These are phyloP conservation scores for Naumovozyma baii DNA, from an alignment of 805 yeast genomes.

Conservation along the genomic window DNA sequence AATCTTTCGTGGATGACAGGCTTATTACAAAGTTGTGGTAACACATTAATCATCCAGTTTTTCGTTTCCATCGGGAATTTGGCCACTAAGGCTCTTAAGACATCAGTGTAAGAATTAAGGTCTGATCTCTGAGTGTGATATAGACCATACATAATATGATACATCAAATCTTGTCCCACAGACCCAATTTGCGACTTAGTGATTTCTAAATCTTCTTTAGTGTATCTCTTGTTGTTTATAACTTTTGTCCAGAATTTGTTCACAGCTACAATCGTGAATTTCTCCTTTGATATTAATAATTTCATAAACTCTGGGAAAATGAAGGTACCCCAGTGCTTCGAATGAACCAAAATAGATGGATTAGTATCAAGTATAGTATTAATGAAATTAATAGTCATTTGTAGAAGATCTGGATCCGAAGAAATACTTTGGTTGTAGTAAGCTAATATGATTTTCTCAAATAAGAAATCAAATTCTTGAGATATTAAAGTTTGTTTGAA, in stretches of 20 bases:
- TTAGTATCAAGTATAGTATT: slow-evolving; percentile 39
- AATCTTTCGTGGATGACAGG: slow-evolving; percentile 35
- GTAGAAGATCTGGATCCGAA: slow-evolving; percentile 52
- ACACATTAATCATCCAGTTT: slow-evolving; percentile 35
- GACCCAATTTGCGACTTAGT: slow-evolving; percentile 23
- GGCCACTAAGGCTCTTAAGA: slow-evolving; percentile 40
- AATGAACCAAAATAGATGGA: slow-evolving; percentile 40
- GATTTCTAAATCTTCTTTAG: slow-evolving; percentile 33
- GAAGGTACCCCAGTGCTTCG: slow-evolving; percentile 18
- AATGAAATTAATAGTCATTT: slow-evolving; percentile 42
- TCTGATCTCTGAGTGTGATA: slow-evolving; percentile 49
- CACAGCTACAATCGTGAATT: slow-evolving; percentile 40
- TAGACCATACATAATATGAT: slow-evolving; percentile 34
- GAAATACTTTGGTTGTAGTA: slow-evolving; percentile 30
- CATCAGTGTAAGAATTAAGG: slow-evolving; percentile 46
- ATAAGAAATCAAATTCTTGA: slow-evolving; percentile 29
- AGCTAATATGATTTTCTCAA: slow-evolving; percentile 33
- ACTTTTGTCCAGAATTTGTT: slow-evolving; percentile 46
- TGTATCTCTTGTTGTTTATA: slow-evolving; percentile 39
- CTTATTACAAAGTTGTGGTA: slow-evolving; percentile 25
- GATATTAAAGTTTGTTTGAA: slow-evolving; percentile 28
- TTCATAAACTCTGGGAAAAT: slow-evolving; percentile 26
- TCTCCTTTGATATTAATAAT: slow-evolving; percentile 36
- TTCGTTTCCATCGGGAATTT: slow-evolving; percentile 42
- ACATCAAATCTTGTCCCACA: slow-evolving; percentile 24